A percentile compares a stretch with the other conserved stretches of the same genome.
phyloP scores from a whole-genome alignment of 306 rosid species.

The Cicer chorassanicum region DNA sequence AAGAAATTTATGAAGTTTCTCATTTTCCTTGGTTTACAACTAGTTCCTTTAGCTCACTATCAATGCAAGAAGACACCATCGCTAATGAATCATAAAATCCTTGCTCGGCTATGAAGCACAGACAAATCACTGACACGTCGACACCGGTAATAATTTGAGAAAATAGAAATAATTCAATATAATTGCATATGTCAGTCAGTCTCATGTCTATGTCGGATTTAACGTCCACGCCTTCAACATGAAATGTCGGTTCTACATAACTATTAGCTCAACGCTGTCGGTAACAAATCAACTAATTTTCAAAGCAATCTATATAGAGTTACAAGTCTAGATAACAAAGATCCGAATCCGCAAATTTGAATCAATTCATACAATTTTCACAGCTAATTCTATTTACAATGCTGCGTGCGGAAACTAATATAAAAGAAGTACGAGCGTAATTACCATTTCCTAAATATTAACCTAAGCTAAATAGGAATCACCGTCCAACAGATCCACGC shows the following conservation, averaged over 20 bases:
- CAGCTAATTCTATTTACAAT: neutral
- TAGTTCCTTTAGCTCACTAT: conserved; percentile 21
- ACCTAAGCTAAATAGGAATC: conserved; percentile 20
- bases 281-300: conserved; percentile 1
- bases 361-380: neutral
- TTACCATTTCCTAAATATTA: conserved; percentile 49
- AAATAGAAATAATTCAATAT: too few species aligned
- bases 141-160: too few species aligned
- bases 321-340: neutral
- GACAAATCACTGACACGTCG: too few species aligned
- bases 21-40: neutral
- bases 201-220: too few species aligned
- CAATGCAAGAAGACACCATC: neutral
- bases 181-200: too few species aligned
- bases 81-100: conserved; percentile 14
- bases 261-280: neutral
- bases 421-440: neutral
- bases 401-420: neutral
- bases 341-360: neutral
- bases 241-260: too few species aligned
- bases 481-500: conserved; percentile 19
- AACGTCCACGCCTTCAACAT: too few species aligned
- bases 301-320: neutral
- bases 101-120: neutral
- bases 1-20: neutral